phyloP scores from a whole-genome alignment of 192 early-diverging fungal genomes.

The Dissophora ornata region DNA sequence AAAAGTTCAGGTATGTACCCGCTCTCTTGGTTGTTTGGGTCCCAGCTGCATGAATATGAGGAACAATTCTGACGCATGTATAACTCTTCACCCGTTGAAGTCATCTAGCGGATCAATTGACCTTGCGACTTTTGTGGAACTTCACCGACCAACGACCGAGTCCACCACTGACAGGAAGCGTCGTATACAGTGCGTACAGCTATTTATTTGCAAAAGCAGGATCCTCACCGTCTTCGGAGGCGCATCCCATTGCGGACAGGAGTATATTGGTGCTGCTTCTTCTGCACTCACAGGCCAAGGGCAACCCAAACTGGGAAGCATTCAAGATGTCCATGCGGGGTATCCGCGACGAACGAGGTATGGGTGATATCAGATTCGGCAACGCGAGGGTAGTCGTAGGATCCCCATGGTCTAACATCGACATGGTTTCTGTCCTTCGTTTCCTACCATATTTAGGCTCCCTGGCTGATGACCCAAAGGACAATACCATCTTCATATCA shows the following conservation, averaged over 20 bases:
- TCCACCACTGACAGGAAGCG: slow-evolving; percentile 52
- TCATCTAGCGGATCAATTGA: slow-evolving; percentile 67
- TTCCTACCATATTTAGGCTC: slow-evolving; percentile 21
- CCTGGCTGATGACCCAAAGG: slow-evolving; percentile 47
- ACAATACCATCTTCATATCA: slow-evolving; percentile 49
- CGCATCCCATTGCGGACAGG: slow-evolving; percentile 70
- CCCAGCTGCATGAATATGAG: no score
- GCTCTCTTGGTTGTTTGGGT: no score
- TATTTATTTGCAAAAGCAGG: slow-evolving; percentile 69
- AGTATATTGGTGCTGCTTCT: slow-evolving; percentile 71
- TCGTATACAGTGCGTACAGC: slow-evolving; percentile 76
- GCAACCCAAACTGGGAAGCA: slow-evolving; percentile 42
- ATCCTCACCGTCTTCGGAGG: slow-evolving; percentile 50
- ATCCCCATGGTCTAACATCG: no score
- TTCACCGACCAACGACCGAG: slow-evolving; percentile 50
- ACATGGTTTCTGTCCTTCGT: no score
- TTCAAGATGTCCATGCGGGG: slow-evolving; percentile 54
- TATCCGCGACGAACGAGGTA: slow-evolving; percentile 63
- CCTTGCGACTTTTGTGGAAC: slow-evolving; percentile 58
- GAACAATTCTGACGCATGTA: no score
- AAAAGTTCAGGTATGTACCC: slow-evolving; percentile 66
- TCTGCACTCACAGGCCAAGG: slow-evolving; percentile 59
- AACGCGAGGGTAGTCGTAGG: no score
- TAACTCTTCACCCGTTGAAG: no score
- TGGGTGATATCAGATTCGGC: no score